A percentile compares a stretch with the other conserved stretches of the same genome.
Conservation (phyloP, 345 rosid species). For the Isatis tinctoria region DNA sequence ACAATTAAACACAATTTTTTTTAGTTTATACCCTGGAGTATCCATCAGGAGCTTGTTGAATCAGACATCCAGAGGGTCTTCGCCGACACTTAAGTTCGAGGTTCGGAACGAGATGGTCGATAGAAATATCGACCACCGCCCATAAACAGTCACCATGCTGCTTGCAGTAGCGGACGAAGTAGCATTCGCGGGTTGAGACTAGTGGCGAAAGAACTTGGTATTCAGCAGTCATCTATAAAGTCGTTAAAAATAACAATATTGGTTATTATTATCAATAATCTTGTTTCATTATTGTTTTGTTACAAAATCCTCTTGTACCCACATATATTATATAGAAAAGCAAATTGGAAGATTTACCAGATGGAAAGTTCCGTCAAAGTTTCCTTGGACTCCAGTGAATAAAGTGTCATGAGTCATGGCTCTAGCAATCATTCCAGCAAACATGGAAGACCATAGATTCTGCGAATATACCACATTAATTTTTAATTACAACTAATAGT, state of each 20-base stretch:
- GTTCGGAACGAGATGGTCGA: conserved; percentile 63
- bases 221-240: conserved; percentile 78
- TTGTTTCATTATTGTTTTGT: background rate
- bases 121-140: conserved; percentile 93
- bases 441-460: conserved; percentile 77
- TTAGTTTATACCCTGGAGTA: conserved; percentile 56
- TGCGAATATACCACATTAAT: conserved; percentile 19
- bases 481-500: background rate
- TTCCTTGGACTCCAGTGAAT: conserved; percentile 62
- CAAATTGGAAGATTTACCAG: conserved; percentile 41
- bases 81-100: conserved; percentile 49
- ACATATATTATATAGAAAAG: background rate
- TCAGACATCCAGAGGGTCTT: conserved; percentile 87
- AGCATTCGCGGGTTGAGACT: conserved; percentile 73
- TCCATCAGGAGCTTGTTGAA: conserved; percentile 77
- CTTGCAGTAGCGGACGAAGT: conserved; percentile 71
- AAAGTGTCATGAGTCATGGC: conserved; percentile 63
- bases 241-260: background rate
- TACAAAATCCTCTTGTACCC: background rate
- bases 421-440: conserved; percentile 65
- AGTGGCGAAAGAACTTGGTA: conserved; percentile 72
- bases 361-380: conserved; percentile 70
- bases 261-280: background rate
- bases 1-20: background rate
- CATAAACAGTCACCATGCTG: conserved; percentile 71